These are phyloP conservation scores for Dacryopinax spathularia DNA, from an alignment of 768 basidiomycete genomes.

Conservation along the genomic window DNA sequence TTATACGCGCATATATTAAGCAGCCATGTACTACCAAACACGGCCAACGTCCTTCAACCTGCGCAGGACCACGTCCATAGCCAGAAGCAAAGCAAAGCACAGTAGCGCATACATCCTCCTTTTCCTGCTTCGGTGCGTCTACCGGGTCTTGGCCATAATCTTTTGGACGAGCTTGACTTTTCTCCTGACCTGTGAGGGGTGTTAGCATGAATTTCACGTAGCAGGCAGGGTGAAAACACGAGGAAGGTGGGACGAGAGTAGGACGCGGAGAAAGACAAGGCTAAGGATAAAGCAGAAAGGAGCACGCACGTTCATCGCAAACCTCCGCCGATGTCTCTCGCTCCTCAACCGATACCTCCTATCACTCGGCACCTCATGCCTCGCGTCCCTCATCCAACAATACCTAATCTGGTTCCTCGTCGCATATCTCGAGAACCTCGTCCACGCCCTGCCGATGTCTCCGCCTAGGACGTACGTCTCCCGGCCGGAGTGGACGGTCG, in stretches of 20 bases:
- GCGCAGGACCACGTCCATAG: too few relatives aligned
- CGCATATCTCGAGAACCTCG: background rate
- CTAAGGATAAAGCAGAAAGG: too few relatives aligned
- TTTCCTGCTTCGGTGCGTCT: background rate
- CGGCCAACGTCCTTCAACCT: too few relatives aligned
- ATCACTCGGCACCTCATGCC: background rate
- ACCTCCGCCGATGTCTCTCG: background rate
- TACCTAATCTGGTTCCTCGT: background rate
- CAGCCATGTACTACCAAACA: too few relatives aligned
- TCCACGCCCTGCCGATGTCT: background rate
- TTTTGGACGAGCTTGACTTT: background rate
- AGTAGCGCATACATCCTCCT: too few relatives aligned
- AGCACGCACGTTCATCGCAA: background rate
- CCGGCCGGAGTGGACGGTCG: too few relatives aligned
- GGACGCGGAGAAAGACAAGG: background rate
- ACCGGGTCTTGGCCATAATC: background rate
- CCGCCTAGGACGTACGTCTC: background rate
- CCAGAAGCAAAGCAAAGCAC: too few relatives aligned
- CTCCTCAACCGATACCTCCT: background rate
- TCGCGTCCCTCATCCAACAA: background rate
- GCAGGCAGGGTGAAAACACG: too few relatives aligned
- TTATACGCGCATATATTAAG: too few relatives aligned
- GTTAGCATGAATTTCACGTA: too few relatives aligned
- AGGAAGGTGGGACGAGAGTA: too few relatives aligned
- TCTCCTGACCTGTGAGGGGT: background rate